A percentile compares a stretch with the other conserved stretches of the same genome.
These are phyloP conservation scores for Davidsoniella virescens DNA, from an alignment of 2,329 filamentous ascomycete genomes.

Conservation along the genomic window DNA sequence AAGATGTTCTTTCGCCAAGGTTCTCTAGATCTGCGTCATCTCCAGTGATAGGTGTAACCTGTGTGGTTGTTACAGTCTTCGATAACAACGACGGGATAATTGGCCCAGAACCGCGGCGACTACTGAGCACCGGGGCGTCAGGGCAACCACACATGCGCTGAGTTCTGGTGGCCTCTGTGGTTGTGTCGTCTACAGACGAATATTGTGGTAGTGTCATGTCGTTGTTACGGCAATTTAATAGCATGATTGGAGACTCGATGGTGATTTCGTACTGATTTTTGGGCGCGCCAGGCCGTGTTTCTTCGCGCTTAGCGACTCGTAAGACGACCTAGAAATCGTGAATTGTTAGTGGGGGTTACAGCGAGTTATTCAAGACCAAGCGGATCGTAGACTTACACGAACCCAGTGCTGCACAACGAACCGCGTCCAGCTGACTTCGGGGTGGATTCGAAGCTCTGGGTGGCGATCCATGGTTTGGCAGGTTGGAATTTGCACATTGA, in stretches of 20 bases:
- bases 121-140: conserved; percentile 21
- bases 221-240: conserved; percentile 84
- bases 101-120: neutral
- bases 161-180: conserved; percentile 20
- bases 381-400: conserved; percentile 42
- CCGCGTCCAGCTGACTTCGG: conserved; percentile 85
- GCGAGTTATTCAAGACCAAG: neutral
- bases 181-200: conserved; percentile 2
- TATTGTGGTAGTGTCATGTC: conserved; percentile 80
- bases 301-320: conserved; percentile 70
- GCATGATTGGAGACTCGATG: conserved; percentile 88
- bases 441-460: conserved; percentile 50
- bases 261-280: conserved; percentile 91
- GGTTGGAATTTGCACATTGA: conserved; percentile 80
- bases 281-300: conserved; percentile 50
- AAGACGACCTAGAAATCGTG: conserved; percentile 47
- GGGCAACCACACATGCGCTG: conserved; percentile 38
- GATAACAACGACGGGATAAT: conserved; percentile 1
- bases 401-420: conserved; percentile 95
- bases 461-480: conserved; percentile 74
- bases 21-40: neutral
- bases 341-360: neutral
- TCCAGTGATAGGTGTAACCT: neutral
- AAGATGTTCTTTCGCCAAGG: too few relatives aligned
- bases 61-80: conserved; percentile 1